Percentiles rank a stretch among this genome's conserved stretches.
phyloP scores from a whole-genome alignment of 495 filamentous ascomycete genomes.

The Aspergillus haitiensis region DNA sequence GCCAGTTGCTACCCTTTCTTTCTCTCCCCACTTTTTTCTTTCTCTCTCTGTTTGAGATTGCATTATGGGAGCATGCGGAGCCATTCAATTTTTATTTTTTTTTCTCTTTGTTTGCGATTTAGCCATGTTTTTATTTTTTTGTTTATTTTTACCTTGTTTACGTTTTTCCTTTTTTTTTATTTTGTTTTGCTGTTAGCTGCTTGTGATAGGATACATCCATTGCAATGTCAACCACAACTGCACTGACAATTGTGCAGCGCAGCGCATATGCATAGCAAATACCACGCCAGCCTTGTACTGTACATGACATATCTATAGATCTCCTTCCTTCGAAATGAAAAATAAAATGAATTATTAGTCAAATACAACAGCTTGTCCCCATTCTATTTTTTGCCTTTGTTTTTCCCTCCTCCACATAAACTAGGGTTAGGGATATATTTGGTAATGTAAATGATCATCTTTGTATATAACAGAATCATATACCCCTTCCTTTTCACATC shows the following conservation, averaged over 20 bases:
- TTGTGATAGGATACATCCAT: background rate
- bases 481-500: background rate
- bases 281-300: background rate
- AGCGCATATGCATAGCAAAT: constrained; percentile 2
- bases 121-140: no score
- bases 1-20: background rate
- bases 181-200: background rate
- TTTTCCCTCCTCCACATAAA: background rate
- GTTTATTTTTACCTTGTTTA: no score
- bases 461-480: no score
- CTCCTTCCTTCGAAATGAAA: background rate
- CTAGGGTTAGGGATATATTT: background rate
- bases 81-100: background rate
- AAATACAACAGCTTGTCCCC: background rate
- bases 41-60: background rate
- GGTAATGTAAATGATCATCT: no score
- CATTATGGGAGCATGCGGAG: constrained; percentile 7
- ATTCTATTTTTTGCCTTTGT: background rate
- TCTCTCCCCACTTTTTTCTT: background rate
- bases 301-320: constrained; percentile 1
- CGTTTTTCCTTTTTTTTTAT: background rate
- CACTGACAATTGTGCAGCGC: background rate
- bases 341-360: constrained; percentile 4
- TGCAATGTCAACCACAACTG: background rate
- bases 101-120: background rate